Conservation (phyloP, 148 eudicot species). For the Cornus kousa region DNA sequence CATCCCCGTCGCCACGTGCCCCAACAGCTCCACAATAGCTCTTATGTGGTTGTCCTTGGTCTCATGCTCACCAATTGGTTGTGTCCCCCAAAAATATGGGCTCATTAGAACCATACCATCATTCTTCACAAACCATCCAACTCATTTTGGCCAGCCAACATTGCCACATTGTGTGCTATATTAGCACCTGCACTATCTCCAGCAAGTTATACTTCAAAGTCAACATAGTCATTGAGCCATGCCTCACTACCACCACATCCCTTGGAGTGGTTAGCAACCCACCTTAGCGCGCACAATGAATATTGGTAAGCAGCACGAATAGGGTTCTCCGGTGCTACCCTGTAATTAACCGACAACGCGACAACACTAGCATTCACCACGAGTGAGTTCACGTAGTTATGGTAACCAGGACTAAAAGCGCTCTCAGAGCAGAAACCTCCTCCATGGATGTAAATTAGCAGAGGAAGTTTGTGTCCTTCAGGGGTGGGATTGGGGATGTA, state of each 20-base stretch:
- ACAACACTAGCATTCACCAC: too few relatives aligned
- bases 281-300: conserved; percentile 43
- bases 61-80: too few relatives aligned
- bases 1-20: conserved; percentile 18
- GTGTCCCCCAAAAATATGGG: conserved; percentile 30
- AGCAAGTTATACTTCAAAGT: conserved; percentile 31
- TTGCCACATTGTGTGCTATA: conserved; percentile 40
- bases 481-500: too few relatives aligned
- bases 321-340: too few relatives aligned
- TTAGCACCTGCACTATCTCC: conserved; percentile 66
- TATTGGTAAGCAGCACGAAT: conserved; percentile 12
- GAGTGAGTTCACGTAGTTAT: too few relatives aligned
- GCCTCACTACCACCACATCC: conserved; percentile 25
- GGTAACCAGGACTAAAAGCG: too few relatives aligned
- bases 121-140: background rate
- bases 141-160: conserved; percentile 19
- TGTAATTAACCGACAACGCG: too few relatives aligned
- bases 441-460: too few relatives aligned
- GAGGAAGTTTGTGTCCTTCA: too few relatives aligned
- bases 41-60: too few relatives aligned
- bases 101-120: conserved; percentile 32
- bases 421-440: too few relatives aligned
- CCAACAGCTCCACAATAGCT: background rate
- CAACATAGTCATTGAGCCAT: conserved; percentile 41
- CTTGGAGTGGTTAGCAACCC: conserved; percentile 36